phyloP scores from a whole-genome alignment of 306 rosid genomes.

The Inga leiocalycina region DNA sequence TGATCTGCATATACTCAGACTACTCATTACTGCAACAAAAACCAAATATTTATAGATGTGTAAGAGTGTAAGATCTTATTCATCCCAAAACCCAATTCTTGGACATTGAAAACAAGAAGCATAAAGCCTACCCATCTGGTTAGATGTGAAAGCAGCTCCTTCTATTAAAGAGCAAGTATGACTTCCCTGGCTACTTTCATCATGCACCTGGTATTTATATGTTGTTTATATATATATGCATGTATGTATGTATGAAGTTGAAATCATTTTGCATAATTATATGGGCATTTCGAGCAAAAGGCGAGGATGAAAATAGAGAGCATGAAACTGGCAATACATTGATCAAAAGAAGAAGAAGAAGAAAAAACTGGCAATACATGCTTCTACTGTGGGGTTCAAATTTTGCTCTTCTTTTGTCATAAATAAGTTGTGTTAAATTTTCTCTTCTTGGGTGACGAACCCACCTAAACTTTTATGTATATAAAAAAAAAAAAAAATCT shows the following conservation, averaged over 20 bases:
- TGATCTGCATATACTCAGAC: conserved; percentile 45
- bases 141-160: conserved; percentile 76
- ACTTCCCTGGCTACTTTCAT: conserved; percentile 99
- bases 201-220: conserved; percentile 84
- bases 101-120: conserved; percentile 51
- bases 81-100: conserved; percentile 83
- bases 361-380: background rate
- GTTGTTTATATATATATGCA: background rate
- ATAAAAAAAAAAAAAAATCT: no score
- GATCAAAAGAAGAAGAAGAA: no score
- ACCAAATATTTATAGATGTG: conserved; percentile 37
- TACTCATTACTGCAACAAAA: conserved; percentile 29
- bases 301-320: background rate
- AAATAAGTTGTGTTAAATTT: background rate
- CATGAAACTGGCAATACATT: background rate
- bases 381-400: background rate
- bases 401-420: background rate
- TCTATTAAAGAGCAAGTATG: conserved; percentile 70
- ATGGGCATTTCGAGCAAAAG: background rate
- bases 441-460: background rate
- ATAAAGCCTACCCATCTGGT: conserved; percentile 80
- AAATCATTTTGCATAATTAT: background rate
- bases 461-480: no score
- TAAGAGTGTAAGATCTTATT: conserved; percentile 62
- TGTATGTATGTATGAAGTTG: background rate